A percentile compares a stretch with the other conserved stretches of the same genome.
These are phyloP conservation scores for Phycomyces nitens DNA, from an alignment of 192 early-diverging fungal genomes.

Conservation along the genomic window DNA sequence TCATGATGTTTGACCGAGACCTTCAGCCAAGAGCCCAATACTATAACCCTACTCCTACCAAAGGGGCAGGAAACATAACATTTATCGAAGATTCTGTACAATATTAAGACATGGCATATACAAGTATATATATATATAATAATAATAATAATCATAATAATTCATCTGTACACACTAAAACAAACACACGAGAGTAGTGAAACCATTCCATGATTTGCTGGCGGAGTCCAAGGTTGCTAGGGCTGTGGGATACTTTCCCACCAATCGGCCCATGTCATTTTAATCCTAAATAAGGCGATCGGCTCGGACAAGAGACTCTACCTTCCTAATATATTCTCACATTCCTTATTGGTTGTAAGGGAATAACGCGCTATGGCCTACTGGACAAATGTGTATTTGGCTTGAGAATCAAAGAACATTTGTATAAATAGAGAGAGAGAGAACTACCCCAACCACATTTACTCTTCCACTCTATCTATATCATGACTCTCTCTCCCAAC, in stretches of 20 bases:
- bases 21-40: slow-evolving; percentile 3
- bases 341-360: background rate
- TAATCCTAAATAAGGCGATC: background rate
- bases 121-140: background rate
- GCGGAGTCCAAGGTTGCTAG: background rate
- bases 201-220: no score
- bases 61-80: background rate
- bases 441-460: background rate
- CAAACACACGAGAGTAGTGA: no score
- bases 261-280: background rate
- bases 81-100: slow-evolving; percentile 4
- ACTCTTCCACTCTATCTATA: background rate
- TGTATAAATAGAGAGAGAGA: background rate
- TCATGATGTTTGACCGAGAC: slow-evolving; percentile 11
- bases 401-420: background rate
- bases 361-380: background rate
- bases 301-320: background rate
- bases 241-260: background rate
- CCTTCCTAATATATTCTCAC: background rate
- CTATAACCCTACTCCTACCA: slow-evolving; percentile 2
- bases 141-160: background rate
- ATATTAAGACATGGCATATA: background rate
- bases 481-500: background rate
- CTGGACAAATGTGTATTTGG: background rate
- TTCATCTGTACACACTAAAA: background rate